phyloP scores from a whole-genome alignment of 1,284 basidiomycete genomes.

The Pholiota adiposa region DNA sequence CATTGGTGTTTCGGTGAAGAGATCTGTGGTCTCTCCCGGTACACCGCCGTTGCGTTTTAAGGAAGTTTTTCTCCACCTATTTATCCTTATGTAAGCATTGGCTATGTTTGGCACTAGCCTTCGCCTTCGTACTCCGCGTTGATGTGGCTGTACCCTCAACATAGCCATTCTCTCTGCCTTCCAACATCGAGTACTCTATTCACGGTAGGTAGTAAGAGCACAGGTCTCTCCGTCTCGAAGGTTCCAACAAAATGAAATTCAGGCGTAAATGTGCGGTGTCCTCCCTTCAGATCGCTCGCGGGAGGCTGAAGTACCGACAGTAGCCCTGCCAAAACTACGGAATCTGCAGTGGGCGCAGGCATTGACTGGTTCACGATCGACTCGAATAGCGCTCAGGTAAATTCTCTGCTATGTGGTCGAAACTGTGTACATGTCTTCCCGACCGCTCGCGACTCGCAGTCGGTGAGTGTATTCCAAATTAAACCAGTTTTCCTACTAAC shows the following conservation, averaged over 20 bases:
- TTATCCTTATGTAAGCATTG: conserved; percentile 16
- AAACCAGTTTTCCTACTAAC: no score
- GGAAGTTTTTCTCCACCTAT: conserved; percentile 10
- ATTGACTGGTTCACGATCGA: no score
- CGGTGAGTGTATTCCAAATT: no score
- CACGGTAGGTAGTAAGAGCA: no score
- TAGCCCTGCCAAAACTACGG: no score
- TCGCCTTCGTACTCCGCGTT: not conserved
- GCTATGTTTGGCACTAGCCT: conserved; percentile 5
- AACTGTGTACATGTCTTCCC: no score
- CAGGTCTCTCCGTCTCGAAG: not conserved
- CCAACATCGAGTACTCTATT: not conserved
- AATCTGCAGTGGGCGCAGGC: not conserved
- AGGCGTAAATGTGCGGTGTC: not conserved
- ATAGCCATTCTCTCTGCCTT: not conserved
- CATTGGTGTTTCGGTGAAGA: conserved; percentile 14
- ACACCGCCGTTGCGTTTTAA: conserved; percentile 7
- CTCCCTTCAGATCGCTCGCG: not conserved
- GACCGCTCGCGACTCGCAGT: no score
- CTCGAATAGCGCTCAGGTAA: no score
- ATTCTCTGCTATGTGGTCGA: no score
- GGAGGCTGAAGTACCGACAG: not conserved
- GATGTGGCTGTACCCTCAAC: not conserved
- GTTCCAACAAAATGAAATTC: not conserved
- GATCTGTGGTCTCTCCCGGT: not conserved